phyloP scores from a whole-genome alignment of 2,329 filamentous ascomycete genomes.

The Sporothrix inflata region DNA sequence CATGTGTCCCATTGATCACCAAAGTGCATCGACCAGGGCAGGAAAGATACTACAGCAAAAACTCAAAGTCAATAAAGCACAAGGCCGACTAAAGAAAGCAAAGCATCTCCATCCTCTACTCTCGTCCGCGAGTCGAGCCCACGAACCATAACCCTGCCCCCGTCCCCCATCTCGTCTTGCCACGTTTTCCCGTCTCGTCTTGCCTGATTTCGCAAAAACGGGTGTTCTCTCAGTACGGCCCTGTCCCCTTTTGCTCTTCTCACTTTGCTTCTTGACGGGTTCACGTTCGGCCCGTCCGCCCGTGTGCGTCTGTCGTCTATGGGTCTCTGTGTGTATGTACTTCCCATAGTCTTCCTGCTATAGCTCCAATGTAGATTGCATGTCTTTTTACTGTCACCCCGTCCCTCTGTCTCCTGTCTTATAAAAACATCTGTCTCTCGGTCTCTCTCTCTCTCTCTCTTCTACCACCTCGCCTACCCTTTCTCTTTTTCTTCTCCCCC shows the following conservation, averaged over 20 bases:
- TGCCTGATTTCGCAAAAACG: slow-evolving; percentile 13
- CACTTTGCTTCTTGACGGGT: neutral
- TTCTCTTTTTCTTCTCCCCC: slow-evolving; percentile 9
- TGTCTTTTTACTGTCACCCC: too few relatives aligned
- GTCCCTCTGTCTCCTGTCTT: neutral
- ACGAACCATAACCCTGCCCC: neutral
- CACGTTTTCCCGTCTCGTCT: slow-evolving; percentile 13
- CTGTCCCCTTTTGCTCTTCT: too few relatives aligned
- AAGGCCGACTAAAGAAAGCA: neutral
- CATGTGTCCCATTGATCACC: neutral
- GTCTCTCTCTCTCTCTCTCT: neutral
- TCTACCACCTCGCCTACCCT: neutral
- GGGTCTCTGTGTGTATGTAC: neutral
- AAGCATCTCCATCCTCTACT: too few relatives aligned
- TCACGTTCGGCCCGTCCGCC: slow-evolving; percentile 5
- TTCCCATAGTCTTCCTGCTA: neutral
- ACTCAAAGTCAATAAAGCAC: neutral
- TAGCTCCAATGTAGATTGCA: neutral
- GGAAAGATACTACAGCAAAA: too few relatives aligned
- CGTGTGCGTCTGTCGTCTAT: neutral
- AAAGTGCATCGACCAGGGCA: neutral
- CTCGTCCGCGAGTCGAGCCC: too few relatives aligned
- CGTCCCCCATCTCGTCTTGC: neutral
- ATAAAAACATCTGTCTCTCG: slow-evolving; percentile 1
- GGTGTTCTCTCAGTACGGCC: neutral